A percentile compares a stretch with the other conserved stretches of the same genome.
Evolutionary conservation across 2,329 filamentous ascomycete species (phyloP).

Genomic region (Purpureocillium lavendulum): DNA sequence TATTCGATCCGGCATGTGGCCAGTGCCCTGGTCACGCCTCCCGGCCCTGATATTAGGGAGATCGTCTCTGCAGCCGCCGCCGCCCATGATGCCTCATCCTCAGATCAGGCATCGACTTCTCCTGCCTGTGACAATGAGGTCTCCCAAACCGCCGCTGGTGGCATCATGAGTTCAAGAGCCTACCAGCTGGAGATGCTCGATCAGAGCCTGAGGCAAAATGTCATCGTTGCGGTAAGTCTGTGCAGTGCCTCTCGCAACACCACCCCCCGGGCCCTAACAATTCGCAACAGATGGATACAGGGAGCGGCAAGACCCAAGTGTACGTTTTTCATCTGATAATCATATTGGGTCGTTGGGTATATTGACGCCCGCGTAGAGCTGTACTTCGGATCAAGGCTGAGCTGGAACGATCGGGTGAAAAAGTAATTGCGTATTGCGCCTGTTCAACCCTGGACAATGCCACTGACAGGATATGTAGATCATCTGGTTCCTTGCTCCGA

Average conservation of each 20-base stretch:
- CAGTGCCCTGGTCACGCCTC: background rate
- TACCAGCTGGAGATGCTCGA: slow-evolving; percentile 75
- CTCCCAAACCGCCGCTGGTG: slow-evolving; percentile 4
- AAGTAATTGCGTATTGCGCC: too few relatives aligned
- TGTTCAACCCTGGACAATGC: background rate
- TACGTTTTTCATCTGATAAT: slow-evolving; percentile 27
- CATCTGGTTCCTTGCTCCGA: slow-evolving; percentile 69
- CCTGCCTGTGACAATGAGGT: slow-evolving; percentile 3
- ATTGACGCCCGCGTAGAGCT: slow-evolving; percentile 38
- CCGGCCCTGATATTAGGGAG: slow-evolving; percentile 9
- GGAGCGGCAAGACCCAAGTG: slow-evolving; percentile 72
- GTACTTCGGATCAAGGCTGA: slow-evolving; percentile 59
- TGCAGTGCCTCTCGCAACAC: too few relatives aligned
- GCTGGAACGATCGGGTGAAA: slow-evolving; percentile 45
- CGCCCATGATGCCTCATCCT: slow-evolving; percentile 1
- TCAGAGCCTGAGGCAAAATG: slow-evolving; percentile 58
- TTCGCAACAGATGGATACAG: slow-evolving; percentile 63
- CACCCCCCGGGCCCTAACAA: background rate
- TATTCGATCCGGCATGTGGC: too few relatives aligned
- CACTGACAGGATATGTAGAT: slow-evolving; percentile 45
- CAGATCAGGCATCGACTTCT: slow-evolving; percentile 1
- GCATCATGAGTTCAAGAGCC: slow-evolving; percentile 38
- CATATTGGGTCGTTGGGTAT: too few relatives aligned
- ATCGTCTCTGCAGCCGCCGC: slow-evolving; percentile 6
- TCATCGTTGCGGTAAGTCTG: slow-evolving; percentile 60